phyloP scores from a whole-genome alignment of 805 yeast species.

The Lachancea sp. region DNA sequence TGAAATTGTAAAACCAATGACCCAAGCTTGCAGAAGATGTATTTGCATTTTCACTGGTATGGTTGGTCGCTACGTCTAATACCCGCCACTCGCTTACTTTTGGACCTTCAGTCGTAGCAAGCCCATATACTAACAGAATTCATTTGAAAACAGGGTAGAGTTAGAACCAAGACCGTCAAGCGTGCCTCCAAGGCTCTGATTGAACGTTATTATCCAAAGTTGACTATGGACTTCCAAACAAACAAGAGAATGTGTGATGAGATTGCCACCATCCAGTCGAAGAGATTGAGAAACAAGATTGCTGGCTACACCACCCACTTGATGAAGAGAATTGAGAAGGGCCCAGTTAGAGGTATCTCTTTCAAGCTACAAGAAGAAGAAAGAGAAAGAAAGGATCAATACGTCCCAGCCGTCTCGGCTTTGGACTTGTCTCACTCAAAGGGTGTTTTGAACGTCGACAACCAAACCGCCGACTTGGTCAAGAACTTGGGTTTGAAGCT shows the following conservation, averaged over 20 bases:
- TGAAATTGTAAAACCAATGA: not conserved
- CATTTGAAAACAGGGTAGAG: constrained; percentile 76
- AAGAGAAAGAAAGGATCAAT: constrained; percentile 99
- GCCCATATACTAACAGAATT: constrained; percentile 21
- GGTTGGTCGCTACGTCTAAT: too few relatives aligned
- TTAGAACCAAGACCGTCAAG: constrained; percentile 99
- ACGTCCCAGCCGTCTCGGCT: constrained; percentile 99
- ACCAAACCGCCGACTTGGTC: constrained; percentile 92
- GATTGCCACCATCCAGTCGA: constrained; percentile 98
- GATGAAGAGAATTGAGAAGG: constrained; percentile 99
- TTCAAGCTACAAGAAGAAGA: constrained; percentile 99
- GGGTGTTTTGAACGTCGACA: constrained; percentile 94
- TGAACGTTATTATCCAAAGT: constrained; percentile 99
- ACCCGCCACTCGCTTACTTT: too few relatives aligned
- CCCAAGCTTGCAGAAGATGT: too few relatives aligned
- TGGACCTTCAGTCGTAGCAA: too few relatives aligned
- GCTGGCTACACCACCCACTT: constrained; percentile 99
- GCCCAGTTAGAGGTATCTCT: constrained; percentile 99
- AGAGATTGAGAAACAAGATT: constrained; percentile 99
- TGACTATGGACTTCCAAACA: constrained; percentile 98
- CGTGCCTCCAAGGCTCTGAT: constrained; percentile 99
- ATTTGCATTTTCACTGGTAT: too few relatives aligned
- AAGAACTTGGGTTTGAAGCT: constrained; percentile 87
- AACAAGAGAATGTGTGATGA: constrained; percentile 99
- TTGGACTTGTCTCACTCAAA: constrained; percentile 95